A percentile compares a stretch with the other conserved stretches of the same genome.
Conservation (phyloP, 2,329 filamentous ascomycete genomes). For the Alternaria conjuncta region DNA sequence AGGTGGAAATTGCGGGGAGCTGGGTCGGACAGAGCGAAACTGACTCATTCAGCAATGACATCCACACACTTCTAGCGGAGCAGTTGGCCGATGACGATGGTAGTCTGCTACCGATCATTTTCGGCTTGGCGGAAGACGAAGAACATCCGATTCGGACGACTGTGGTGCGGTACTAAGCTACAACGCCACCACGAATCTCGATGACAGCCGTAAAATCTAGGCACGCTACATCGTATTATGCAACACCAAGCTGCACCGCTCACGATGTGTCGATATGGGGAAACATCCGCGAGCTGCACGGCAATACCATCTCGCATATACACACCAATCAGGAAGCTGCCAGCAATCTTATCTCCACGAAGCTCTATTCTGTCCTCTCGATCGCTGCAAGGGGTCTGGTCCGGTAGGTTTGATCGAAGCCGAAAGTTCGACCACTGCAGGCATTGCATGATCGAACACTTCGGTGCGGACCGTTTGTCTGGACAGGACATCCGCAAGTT, state of each 20-base stretch:
- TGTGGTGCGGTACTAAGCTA: background rate
- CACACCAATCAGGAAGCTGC: background rate
- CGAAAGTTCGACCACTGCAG: background rate
- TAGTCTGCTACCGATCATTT: background rate
- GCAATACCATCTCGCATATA: background rate
- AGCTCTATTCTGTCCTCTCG: background rate
- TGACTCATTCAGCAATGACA: background rate
- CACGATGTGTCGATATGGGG: background rate
- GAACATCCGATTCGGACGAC: background rate
- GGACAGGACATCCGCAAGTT: background rate
- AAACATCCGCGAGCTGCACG: background rate
- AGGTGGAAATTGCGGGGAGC: slow-evolving; percentile 2
- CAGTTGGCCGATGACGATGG: background rate
- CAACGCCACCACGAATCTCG: background rate
- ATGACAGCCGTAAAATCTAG: background rate
- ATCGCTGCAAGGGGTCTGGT: background rate
- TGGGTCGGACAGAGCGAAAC: slow-evolving; percentile 1
- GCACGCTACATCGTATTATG: background rate
- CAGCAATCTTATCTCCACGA: background rate
- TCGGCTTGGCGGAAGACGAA: background rate
- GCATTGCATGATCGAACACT: slow-evolving; percentile 1
- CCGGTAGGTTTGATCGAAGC: background rate
- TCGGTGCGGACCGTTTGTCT: slow-evolving; percentile 2
- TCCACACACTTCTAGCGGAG: background rate
- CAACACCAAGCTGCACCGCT: background rate